Evolutionary conservation across 306 rosid genomes (phyloP).

Genomic region (Prunus salicina): DNA sequence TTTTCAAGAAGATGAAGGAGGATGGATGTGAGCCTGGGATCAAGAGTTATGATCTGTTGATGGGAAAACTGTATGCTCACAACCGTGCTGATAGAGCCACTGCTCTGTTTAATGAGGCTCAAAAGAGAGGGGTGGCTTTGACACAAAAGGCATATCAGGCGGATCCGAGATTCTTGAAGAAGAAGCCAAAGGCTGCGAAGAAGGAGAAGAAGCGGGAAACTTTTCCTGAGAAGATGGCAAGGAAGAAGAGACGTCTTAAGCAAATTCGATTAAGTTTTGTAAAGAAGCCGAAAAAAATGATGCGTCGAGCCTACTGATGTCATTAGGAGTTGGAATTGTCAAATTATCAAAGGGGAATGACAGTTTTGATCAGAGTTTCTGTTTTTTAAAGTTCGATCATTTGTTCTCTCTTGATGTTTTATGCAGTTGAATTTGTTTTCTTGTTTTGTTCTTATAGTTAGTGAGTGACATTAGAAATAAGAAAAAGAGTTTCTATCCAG

Average conservation of each 20-base stretch:
- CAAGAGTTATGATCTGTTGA: slow-evolving; percentile 61
- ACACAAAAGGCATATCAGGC: slow-evolving; percentile 47
- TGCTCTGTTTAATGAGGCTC: slow-evolving; percentile 59
- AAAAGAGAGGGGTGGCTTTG: slow-evolving; percentile 39
- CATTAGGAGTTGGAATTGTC: background rate
- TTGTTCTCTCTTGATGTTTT: background rate
- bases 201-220: slow-evolving; percentile 68
- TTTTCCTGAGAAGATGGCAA: slow-evolving; percentile 82
- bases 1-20: slow-evolving; percentile 72
- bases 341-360: background rate
- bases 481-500: background rate
- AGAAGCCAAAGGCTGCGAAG: slow-evolving; percentile 51
- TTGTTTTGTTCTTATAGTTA: background rate
- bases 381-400: background rate
- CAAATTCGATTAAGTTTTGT: slow-evolving; percentile 79
- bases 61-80: slow-evolving; percentile 60
- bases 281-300: slow-evolving; percentile 52
- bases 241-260: slow-evolving; percentile 85
- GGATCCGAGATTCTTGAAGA: slow-evolving; percentile 56
- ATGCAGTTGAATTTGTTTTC: background rate
- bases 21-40: slow-evolving; percentile 72
- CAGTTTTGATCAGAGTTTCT: background rate
- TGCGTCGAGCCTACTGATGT: slow-evolving; percentile 34
- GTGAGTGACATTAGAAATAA: slow-evolving; percentile 2
- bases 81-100: slow-evolving; percentile 61